Percentiles rank a stretch among this genome's conserved stretches.
Conservation (phyloP, 2,329 filamentous ascomycete species). For the Lachnellula subtilissima region DNA sequence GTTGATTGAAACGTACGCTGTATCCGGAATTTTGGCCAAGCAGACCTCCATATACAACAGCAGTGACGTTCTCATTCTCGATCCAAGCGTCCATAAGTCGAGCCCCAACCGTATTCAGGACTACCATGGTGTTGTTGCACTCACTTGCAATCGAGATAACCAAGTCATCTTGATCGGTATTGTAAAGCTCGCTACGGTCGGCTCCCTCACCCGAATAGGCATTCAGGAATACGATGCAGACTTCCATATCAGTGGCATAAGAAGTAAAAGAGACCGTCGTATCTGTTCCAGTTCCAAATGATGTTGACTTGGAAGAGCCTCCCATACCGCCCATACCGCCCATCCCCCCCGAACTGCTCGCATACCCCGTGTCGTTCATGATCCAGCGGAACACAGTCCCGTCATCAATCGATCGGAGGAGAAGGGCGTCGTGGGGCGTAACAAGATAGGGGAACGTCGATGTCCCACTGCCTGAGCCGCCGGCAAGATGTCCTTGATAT, state of each 20-base stretch:
- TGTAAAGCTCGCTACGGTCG: slow-evolving; percentile 50
- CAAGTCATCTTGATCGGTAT: slow-evolving; percentile 58
- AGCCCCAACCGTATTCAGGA: slow-evolving; percentile 58
- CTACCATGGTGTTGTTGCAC: slow-evolving; percentile 58
- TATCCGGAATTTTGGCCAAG: slow-evolving; percentile 76
- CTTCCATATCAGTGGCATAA: slow-evolving; percentile 46
- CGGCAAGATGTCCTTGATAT: slow-evolving; percentile 42
- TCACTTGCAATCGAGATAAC: slow-evolving; percentile 50
- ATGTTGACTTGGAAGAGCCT: too few species aligned
- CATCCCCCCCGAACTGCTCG: too few species aligned
- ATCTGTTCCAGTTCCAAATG: slow-evolving; percentile 9
- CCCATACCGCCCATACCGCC: too few species aligned
- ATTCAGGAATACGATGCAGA: slow-evolving; percentile 64
- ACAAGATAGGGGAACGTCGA: slow-evolving; percentile 43
- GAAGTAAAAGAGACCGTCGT: slow-evolving; percentile 30
- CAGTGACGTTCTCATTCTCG: slow-evolving; percentile 68
- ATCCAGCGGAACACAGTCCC: slow-evolving; percentile 50
- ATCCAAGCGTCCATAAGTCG: slow-evolving; percentile 62
- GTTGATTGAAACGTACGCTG: too few species aligned
- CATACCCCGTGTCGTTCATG: too few species aligned
- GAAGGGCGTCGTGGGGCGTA: slow-evolving; percentile 52
- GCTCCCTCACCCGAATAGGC: slow-evolving; percentile 68
- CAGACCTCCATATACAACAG: slow-evolving; percentile 72
- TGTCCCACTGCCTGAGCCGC: slow-evolving; percentile 44
- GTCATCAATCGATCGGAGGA: slow-evolving; percentile 46